Evolutionary conservation across 768 basidiomycete genomes (phyloP), one percentile per base, ranked within the genome.

Genomic region (Pulveroboletus sp.): DNA sequence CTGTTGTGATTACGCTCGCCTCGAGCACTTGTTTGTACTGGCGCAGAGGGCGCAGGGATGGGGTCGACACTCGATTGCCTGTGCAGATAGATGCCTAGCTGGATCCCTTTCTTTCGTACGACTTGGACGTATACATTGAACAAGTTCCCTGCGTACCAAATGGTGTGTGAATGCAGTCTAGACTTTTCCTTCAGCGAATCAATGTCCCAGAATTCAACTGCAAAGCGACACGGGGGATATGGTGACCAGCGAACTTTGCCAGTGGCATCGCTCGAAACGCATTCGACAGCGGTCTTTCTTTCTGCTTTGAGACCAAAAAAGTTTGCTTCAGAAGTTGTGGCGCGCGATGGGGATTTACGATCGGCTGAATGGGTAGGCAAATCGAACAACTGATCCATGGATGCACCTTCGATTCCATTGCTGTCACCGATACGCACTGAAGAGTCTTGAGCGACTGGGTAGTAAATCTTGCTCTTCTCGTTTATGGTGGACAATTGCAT

Each of bases 101-200:
- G 93, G 3, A 74, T 60, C 22, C 73, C 75, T 65, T 94, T 94
- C 78, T 89, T 90, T 56, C 83, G 80, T 43, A 92, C 84, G 38
- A 93, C 77, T 64, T 95, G 92, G 36, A 93, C 84, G 60, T 94
- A 95, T 2, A 92, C 82, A 55, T 92, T 92, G 74, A 84, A 93
- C 60, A 89, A 71, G 58, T 81, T 90, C 9, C 93, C 93, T 2
- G 87, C 92, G 63, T 93, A 89, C 81, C 89, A 93, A 45, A 94
- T 76, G 3, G 93, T 96, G 47, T 83, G 81, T 8, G 88, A 90
- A 65, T 94, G 83, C 43, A 89, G 67, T 14, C 91, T 76, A 43
- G 82, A 81, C 69, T 93, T 95, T 70, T 95, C 93, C 50, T 83
- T 85, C 32, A 96, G 75, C 29, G 75, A 69, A 52, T 88, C 85